A percentile compares a stretch with the other conserved stretches of the same genome.
Conservation (phyloP, 768 basidiomycete genomes). For the Termitomyces bulborhizus region DNA sequence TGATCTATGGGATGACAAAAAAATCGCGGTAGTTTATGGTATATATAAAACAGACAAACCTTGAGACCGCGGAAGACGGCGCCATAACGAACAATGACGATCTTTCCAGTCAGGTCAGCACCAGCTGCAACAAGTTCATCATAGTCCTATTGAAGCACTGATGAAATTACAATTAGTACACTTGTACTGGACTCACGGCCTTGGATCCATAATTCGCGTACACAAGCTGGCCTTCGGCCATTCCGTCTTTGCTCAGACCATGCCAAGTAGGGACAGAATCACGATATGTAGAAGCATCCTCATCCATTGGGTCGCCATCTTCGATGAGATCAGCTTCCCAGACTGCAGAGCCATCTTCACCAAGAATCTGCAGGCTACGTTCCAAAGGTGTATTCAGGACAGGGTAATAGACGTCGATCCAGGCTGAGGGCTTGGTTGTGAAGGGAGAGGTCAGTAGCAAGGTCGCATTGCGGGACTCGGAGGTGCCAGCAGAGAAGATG, state of each 20-base stretch:
- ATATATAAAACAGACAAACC: slow-evolving; percentile 27
- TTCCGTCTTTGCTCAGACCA: slow-evolving; percentile 73
- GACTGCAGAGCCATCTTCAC: slow-evolving; percentile 40
- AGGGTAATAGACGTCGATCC: slow-evolving; percentile 89
- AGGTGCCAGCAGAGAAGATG: slow-evolving; percentile 66
- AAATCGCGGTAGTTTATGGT: slow-evolving; percentile 12
- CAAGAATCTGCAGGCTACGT: slow-evolving; percentile 61
- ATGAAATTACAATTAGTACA: background rate
- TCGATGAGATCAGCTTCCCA: slow-evolving; percentile 75
- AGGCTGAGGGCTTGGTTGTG: slow-evolving; percentile 51
- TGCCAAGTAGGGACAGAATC: slow-evolving; percentile 80
- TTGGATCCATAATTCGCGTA: slow-evolving; percentile 81
- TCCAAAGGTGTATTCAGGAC: slow-evolving; percentile 75
- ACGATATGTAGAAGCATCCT: slow-evolving; percentile 61
- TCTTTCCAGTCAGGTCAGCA: slow-evolving; percentile 67
- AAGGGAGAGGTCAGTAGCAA: slow-evolving; percentile 40
- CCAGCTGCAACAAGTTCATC: slow-evolving; percentile 55
- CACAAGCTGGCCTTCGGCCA: slow-evolving; percentile 61
- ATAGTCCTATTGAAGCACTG: slow-evolving; percentile 27
- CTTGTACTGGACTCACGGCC: slow-evolving; percentile 26
- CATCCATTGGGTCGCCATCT: slow-evolving; percentile 65
- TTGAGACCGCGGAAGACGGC: slow-evolving; percentile 81
- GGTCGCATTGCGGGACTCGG: slow-evolving; percentile 62
- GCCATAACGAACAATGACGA: slow-evolving; percentile 77
- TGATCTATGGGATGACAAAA: slow-evolving; percentile 38